Conservation (phyloP, 495 filamentous ascomycete species). For the Aspergillus panamensis region DNA sequence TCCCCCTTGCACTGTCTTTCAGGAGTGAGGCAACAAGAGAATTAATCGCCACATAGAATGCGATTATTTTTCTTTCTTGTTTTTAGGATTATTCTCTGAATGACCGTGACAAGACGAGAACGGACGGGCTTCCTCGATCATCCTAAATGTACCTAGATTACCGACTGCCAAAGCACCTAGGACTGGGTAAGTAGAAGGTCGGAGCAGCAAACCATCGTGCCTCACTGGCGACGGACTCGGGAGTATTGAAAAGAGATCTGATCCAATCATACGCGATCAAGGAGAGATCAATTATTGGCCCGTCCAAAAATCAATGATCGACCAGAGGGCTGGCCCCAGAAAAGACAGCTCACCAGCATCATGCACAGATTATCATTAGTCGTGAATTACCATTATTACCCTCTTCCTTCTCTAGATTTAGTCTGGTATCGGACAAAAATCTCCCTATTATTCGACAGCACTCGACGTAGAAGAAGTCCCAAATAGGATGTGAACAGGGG, state of each 20-base stretch:
- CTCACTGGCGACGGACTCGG: too few relatives aligned
- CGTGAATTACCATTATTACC: neutral
- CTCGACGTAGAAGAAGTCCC: neutral
- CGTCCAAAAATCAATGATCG: constrained; percentile 25
- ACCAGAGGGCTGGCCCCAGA: constrained; percentile 13
- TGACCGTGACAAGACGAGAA: neutral
- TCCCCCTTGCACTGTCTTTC: constrained; percentile 14
- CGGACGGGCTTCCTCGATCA: too few relatives aligned
- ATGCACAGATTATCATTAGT: constrained; percentile 14
- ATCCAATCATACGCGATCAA: constrained; percentile 21
- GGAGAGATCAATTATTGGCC: constrained; percentile 22
- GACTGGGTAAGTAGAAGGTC: too few relatives aligned
- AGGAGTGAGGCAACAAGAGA: constrained; percentile 11
- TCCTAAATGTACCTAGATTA: too few relatives aligned
- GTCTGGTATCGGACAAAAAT: neutral
- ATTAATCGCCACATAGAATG: neutral
- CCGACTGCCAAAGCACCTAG: too few relatives aligned
- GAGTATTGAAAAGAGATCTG: constrained; percentile 1
- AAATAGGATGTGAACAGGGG: neutral
- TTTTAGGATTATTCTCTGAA: neutral
- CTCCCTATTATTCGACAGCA: neutral
- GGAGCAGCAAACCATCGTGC: too few relatives aligned
- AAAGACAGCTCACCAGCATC: constrained; percentile 24
- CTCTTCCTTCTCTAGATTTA: neutral
- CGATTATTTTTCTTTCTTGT: too few relatives aligned